Conservation (phyloP, 73 alveolate species). For the Tetrahymena malaccensis region DNA sequence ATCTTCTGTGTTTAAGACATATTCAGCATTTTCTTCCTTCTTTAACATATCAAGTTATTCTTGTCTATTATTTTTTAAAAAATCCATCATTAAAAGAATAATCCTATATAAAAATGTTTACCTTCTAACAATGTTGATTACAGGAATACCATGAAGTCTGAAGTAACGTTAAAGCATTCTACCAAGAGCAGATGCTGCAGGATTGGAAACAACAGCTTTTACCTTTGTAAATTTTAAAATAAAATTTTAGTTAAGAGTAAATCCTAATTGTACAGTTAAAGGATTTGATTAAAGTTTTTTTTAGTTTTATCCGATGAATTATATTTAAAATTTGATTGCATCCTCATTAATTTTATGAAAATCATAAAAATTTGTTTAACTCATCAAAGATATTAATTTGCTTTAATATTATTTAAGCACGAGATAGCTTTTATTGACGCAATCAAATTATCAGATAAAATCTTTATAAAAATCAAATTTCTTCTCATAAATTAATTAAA, state of each 20-base stretch:
- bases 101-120: background rate
- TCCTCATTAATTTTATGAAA: background rate
- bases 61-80: slow-evolving; percentile 4
- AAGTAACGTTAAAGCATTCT: slow-evolving; percentile 55
- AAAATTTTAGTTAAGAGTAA: background rate
- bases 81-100: background rate
- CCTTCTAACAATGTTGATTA: slow-evolving; percentile 67
- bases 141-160: slow-evolving; percentile 39
- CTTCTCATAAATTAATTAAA: background rate
- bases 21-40: slow-evolving; percentile 48
- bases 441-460: background rate
- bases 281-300: background rate
- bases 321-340: background rate
- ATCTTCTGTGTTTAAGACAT: slow-evolving; percentile 36
- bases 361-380: background rate
- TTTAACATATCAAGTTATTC: slow-evolving; percentile 54
- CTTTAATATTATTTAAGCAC: background rate
- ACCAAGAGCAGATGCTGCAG: slow-evolving; percentile 74
- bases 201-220: slow-evolving; percentile 60
- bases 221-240: background rate
- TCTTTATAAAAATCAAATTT: background rate
- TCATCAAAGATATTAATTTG: background rate
- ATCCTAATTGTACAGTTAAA: background rate
- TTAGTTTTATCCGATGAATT: slow-evolving; percentile 7
- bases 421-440: background rate